Conservation (phyloP, 768 basidiomycete species). For the Postia placenta region DNA sequence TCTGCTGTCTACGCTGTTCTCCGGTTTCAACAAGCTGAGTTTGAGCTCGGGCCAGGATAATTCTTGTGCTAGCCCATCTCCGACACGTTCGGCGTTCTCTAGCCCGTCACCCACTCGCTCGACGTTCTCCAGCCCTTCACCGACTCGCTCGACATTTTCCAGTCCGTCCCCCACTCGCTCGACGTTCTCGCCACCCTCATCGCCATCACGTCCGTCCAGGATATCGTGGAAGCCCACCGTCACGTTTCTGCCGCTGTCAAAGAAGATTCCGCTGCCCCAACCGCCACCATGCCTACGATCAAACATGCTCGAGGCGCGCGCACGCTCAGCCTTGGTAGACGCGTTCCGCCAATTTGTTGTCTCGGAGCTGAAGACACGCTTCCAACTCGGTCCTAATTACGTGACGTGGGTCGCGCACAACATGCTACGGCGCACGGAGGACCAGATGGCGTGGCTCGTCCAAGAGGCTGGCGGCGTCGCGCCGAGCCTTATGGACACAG, state of each 20-base stretch:
- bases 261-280: constrained; percentile 5
- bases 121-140: constrained; percentile 12
- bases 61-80: constrained; percentile 8
- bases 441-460: constrained; percentile 19
- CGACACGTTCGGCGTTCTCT: constrained; percentile 3
- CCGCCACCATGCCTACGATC: constrained; percentile 8
- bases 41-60: not conserved
- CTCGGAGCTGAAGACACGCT: constrained; percentile 37
- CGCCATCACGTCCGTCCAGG: constrained; percentile 19
- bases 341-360: constrained; percentile 57
- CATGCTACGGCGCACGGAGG: constrained; percentile 43
- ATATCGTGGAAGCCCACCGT: constrained; percentile 12
- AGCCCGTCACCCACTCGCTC: constrained; percentile 11
- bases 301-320: constrained; percentile 44
- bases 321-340: constrained; percentile 64
- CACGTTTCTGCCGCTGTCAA: constrained; percentile 16
- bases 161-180: constrained; percentile 11
- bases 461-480: constrained; percentile 11
- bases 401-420: constrained; percentile 50
- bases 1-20: constrained; percentile 61
- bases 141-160: constrained; percentile 12
- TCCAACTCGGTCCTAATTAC: constrained; percentile 27
- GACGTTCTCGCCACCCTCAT: constrained; percentile 8
- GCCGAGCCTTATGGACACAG: not conserved
- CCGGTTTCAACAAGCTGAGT: constrained; percentile 30